A percentile compares a stretch with the other conserved stretches of the same genome.
phyloP scores from a whole-genome alignment of 192 early-diverging fungal species.

The Obelidium mucronatum region DNA sequence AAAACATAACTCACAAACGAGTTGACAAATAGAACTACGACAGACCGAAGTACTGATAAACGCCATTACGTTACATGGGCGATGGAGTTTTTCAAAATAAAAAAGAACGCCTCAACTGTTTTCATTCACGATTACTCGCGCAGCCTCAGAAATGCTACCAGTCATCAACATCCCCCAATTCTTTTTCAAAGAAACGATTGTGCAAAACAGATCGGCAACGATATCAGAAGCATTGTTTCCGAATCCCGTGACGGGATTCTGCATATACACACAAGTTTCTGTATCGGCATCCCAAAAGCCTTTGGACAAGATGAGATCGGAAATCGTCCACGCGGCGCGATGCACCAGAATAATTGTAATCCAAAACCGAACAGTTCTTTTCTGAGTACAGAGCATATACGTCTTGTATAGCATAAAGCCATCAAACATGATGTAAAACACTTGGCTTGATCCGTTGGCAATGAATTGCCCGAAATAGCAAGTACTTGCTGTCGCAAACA shows the following conservation, averaged over 20 bases:
- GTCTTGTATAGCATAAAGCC: background rate
- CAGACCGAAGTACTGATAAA: background rate
- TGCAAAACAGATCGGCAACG: background rate
- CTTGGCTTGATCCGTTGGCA: background rate
- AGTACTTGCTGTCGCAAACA: background rate
- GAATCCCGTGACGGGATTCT: background rate
- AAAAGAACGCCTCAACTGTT: too few species aligned
- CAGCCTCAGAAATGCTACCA: background rate
- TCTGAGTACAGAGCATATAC: background rate
- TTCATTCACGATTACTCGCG: background rate
- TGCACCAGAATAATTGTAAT: background rate
- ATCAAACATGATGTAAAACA: background rate
- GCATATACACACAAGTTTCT: background rate
- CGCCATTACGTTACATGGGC: too few species aligned
- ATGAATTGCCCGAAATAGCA: background rate
- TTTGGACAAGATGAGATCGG: background rate
- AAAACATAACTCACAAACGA: background rate
- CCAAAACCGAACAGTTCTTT: background rate
- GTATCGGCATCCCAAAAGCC: background rate
- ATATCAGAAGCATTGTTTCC: background rate
- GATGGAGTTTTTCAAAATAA: too few species aligned
- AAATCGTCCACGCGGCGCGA: background rate
- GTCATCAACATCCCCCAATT: too few species aligned
- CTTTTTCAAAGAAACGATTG: background rate
- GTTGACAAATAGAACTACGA: background rate